Base-by-base conservation (phyloP, 106 monocot genomes). In the Apostasia shenzhenica region DNA sequence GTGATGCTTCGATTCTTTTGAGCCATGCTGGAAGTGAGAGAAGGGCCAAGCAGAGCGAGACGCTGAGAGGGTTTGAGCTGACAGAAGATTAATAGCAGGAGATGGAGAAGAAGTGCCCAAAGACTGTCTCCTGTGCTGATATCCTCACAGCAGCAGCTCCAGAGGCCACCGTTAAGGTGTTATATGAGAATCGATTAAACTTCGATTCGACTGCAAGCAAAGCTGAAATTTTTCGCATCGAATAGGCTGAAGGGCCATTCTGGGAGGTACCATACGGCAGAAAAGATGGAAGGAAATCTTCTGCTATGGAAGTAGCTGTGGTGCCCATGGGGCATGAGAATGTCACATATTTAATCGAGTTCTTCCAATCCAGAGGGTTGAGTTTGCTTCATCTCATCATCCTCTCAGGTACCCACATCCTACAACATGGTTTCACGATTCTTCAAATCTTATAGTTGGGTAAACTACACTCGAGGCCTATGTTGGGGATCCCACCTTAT, bases 331-430 rank as follows among this genome's bases (percentile, higher is more conserved):
- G 94, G 8, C 69, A 51, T 26, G 90, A 94, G 76, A 94, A 85
- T 77, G 45, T 90, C 57, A 94, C 94, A 9, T 62, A 87, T 38
- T 87, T 94, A 55, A 81, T 94, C 50, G 76, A 83, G 75, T 88
- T 87, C 84, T 87, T 94, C 81, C 81, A 94, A 49, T 76, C 90
- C 53, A 82, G 55, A 48, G 94, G 90, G 41, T 66, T 94, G 54
- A 81, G 61, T 39, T 5, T 78, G 6, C 74, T 91, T 10, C 90
- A 94, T 59, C 65, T 94, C 54, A 87, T 81, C 7, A 70, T 83
- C 5, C 87, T 94, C 61, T 87, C 85, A 67, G 92, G 92, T 81
- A 65, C 2, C 0, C 45, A 56, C 11, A 14, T 55, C 13, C 8
- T 48, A 54, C 59, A 26, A 72, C 26, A 26, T 26, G 26, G 26